Evolutionary conservation across 306 rosid species (phyloP).

Genomic region (Vigna trinervia): DNA sequence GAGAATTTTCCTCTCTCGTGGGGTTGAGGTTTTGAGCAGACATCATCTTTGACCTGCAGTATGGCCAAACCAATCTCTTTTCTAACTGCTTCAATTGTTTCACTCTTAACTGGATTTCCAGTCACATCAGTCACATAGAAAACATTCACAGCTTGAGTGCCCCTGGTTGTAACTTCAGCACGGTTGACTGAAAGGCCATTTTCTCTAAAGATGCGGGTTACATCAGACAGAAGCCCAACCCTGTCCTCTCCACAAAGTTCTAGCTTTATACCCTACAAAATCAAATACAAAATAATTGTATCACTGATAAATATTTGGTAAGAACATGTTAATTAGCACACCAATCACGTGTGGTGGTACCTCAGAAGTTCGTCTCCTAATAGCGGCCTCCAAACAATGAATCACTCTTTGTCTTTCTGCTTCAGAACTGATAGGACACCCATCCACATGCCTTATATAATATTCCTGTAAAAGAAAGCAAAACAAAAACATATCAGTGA

Average conservation of each 20-base stretch:
- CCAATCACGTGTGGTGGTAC: slow-evolving; percentile 46
- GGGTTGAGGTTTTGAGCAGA: slow-evolving; percentile 56
- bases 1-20: slow-evolving; percentile 71
- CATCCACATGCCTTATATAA: slow-evolving; percentile 88
- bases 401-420: slow-evolving; percentile 95
- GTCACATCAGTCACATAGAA: slow-evolving; percentile 88
- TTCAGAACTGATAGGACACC: slow-evolving; percentile 84
- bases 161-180: slow-evolving; percentile 91
- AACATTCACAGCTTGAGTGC: slow-evolving; percentile 77
- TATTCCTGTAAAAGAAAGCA: slow-evolving; percentile 65
- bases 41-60: slow-evolving; percentile 73
- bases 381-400: slow-evolving; percentile 95
- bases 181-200: slow-evolving; percentile 89
- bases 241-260: slow-evolving; percentile 90
- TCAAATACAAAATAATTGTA: slow-evolving; percentile 33
- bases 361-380: slow-evolving; percentile 86
- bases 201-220: slow-evolving; percentile 95
- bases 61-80: slow-evolving; percentile 80
- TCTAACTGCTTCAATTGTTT: slow-evolving; percentile 86
- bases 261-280: slow-evolving; percentile 81
- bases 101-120: slow-evolving; percentile 81
- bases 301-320: slow-evolving; percentile 9
- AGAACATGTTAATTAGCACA: background rate
- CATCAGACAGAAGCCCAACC: slow-evolving; percentile 87
- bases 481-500: slow-evolving; percentile 17